phyloP scores from a whole-genome alignment of 805 yeast species.

The Kodamaea lidongshanica region DNA sequence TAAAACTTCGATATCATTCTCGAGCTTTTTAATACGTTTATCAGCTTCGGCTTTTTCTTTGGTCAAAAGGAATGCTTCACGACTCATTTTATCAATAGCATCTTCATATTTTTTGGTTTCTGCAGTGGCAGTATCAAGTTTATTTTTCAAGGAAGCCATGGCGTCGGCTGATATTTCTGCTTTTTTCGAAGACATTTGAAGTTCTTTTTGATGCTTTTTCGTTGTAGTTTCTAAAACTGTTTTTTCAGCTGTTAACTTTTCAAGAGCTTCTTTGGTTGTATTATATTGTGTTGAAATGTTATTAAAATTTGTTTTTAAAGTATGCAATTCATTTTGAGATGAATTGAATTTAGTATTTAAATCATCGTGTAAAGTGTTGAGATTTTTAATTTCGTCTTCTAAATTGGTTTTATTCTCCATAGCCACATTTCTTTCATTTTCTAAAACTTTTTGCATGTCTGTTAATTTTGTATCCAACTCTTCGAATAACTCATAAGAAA shows the following conservation, averaged over 20 bases:
- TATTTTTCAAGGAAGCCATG: constrained; percentile 23
- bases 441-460: constrained; percentile 19
- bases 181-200: constrained; percentile 26
- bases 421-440: constrained; percentile 16
- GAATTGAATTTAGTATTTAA: constrained; percentile 19
- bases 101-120: constrained; percentile 66
- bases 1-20: constrained; percentile 33
- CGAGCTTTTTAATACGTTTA: constrained; percentile 34
- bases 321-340: constrained; percentile 21
- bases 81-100: constrained; percentile 85
- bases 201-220: constrained; percentile 21
- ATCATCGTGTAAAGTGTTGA: constrained; percentile 3
- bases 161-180: constrained; percentile 19
- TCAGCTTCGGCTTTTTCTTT: constrained; percentile 52
- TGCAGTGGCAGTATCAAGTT: constrained; percentile 27
- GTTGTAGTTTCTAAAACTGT: constrained; percentile 26
- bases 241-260: constrained; percentile 25
- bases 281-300: constrained; percentile 16
- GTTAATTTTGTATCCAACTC: constrained; percentile 36
- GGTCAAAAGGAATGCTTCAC: constrained; percentile 66
- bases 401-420: constrained; percentile 15
- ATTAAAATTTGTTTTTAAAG: constrained; percentile 17
- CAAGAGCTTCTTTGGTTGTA: constrained; percentile 16
- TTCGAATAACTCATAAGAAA: constrained; percentile 58
- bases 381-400: constrained; percentile 12